A percentile compares a stretch with the other conserved stretches of the same genome.
Conservation (phyloP, 306 rosid species). For the Ormosia semicastrata region DNA sequence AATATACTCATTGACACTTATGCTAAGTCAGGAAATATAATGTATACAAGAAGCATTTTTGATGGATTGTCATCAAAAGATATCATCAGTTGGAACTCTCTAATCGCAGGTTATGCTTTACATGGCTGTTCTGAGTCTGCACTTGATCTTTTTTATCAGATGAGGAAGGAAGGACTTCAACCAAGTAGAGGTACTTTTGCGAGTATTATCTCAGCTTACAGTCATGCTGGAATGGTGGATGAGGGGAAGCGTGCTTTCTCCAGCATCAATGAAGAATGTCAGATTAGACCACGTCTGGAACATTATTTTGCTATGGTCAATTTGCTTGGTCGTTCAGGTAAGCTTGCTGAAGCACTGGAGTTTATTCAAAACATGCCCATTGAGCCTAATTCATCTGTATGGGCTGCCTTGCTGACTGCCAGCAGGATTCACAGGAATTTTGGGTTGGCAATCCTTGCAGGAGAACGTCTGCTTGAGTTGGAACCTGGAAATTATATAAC, state of each 20-base stretch:
- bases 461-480: constrained; percentile 55
- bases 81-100: constrained; percentile 83
- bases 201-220: constrained; percentile 61
- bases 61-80: constrained; percentile 67
- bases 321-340: constrained; percentile 84
- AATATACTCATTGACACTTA: constrained; percentile 76
- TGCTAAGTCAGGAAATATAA: constrained; percentile 78
- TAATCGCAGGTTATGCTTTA: constrained; percentile 68
- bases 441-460: constrained; percentile 60
- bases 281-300: constrained; percentile 63
- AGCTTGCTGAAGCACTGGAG: constrained; percentile 69
- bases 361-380: constrained; percentile 75
- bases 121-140: constrained; percentile 69
- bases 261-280: constrained; percentile 56
- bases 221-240: constrained; percentile 69
- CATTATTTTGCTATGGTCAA: constrained; percentile 80
- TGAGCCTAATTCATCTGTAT: constrained; percentile 65
- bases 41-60: constrained; percentile 63
- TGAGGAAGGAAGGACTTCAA: constrained; percentile 61
- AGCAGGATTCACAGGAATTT: constrained; percentile 71
- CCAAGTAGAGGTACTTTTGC: constrained; percentile 84
- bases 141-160: constrained; percentile 58
- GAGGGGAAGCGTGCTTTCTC: constrained; percentile 67
- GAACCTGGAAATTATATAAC: constrained; percentile 63
- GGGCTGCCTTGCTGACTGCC: constrained; percentile 75